These are phyloP conservation scores for Rhizopogon roseolus DNA, from an alignment of 768 basidiomycete genomes.

Conservation along the genomic window DNA sequence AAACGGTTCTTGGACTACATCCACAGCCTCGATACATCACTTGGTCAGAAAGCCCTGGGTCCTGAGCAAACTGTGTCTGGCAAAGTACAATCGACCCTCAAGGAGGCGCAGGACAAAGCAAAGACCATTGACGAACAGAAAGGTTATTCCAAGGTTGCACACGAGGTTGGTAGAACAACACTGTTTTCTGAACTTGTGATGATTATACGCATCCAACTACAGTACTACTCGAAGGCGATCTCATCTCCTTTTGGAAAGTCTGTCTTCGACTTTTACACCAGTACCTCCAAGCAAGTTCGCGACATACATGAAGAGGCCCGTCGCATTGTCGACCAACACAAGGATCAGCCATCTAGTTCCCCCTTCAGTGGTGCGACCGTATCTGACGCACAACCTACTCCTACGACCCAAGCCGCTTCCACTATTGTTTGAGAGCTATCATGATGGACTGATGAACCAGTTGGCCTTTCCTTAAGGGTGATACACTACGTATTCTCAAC, in stretches of 20 bases:
- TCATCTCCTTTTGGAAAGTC: conserved; percentile 73
- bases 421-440: neutral
- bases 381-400: conserved; percentile 7
- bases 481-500: neutral
- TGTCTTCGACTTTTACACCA: conserved; percentile 80
- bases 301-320: conserved; percentile 94
- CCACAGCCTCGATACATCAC: conserved; percentile 58
- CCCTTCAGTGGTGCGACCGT: neutral
- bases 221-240: conserved; percentile 80
- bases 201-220: neutral
- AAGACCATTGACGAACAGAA: conserved; percentile 78
- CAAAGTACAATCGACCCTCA: conserved; percentile 62
- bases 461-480: neutral
- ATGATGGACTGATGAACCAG: neutral
- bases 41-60: conserved; percentile 71
- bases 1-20: conserved; percentile 79
- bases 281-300: conserved; percentile 78
- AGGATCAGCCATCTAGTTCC: conserved; percentile 21
- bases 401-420: conserved; percentile 5
- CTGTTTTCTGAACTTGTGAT: neutral
- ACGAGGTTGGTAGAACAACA: conserved; percentile 44
- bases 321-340: conserved; percentile 67
- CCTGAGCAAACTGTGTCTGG: conserved; percentile 77
- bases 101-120: conserved; percentile 62
- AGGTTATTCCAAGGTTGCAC: conserved; percentile 64